A percentile compares a stretch with the other conserved stretches of the same genome.
Evolutionary conservation across 2,329 filamentous ascomycete species (phyloP).

Genomic region (Trichoderma simmonsii): DNA sequence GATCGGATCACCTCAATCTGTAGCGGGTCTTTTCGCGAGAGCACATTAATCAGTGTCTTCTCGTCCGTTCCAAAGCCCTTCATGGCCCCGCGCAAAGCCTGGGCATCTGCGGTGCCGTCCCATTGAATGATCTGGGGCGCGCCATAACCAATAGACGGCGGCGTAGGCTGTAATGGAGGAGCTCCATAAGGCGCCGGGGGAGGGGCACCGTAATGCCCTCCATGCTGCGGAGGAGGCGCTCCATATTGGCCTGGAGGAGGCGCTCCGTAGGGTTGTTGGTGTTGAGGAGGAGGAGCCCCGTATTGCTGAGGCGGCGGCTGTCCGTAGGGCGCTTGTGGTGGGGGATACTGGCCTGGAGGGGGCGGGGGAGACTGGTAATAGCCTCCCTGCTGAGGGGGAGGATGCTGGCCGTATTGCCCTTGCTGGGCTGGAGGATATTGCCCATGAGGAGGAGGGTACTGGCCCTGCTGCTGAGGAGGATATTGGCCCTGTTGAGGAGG

Average conservation of each 20-base stretch:
- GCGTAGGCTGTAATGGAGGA: conserved; percentile 50
- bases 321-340: conserved; percentile 26
- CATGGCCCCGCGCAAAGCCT: conserved; percentile 76
- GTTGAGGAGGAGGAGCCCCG: conserved; percentile 32
- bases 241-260: conserved; percentile 28
- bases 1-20: conserved; percentile 68
- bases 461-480: conserved; percentile 32
- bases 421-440: conserved; percentile 32
- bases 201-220: conserved; percentile 40
- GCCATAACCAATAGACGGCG: conserved; percentile 71
- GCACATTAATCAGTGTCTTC: conserved; percentile 64
- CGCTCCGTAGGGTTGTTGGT: conserved; percentile 21
- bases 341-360: conserved; percentile 27
- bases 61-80: conserved; percentile 93
- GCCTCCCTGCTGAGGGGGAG: conserved; percentile 27
- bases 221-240: conserved; percentile 30
- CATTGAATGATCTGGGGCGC: conserved; percentile 65
- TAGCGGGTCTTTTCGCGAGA: conserved; percentile 72
- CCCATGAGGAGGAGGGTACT: conserved; percentile 32
- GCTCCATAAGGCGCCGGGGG: conserved; percentile 35
- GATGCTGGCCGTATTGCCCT: conserved; percentile 34
- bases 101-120: conserved; percentile 67
- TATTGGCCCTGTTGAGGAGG: conserved; percentile 36
- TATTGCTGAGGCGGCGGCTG: conserved; percentile 27
- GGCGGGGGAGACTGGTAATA: conserved; percentile 30